phyloP scores from a whole-genome alignment of 2,329 filamentous ascomycete species.

The Xylaria digitata region DNA sequence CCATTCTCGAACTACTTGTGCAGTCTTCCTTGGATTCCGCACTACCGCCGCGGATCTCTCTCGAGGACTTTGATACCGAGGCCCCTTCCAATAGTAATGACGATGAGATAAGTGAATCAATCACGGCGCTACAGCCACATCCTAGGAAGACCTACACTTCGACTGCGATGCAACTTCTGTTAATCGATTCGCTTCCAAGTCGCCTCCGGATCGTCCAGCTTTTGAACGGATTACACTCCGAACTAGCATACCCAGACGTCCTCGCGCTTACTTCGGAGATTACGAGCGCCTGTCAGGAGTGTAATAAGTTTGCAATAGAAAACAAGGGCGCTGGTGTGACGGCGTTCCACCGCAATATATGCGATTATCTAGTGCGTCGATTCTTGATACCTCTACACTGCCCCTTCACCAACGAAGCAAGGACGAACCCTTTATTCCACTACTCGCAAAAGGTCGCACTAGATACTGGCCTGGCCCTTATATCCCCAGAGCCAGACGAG shows the following conservation, averaged over 20 bases:
- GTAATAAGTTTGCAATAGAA: conserved; percentile 39
- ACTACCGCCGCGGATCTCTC: conserved; percentile 54
- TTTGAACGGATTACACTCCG: conserved; percentile 51
- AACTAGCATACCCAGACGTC: conserved; percentile 51
- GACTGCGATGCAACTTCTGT: conserved; percentile 52
- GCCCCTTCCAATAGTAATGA: conserved; percentile 54
- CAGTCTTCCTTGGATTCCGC: conserved; percentile 55
- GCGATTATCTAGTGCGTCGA: conserved; percentile 64
- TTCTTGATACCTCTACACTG: conserved; percentile 67
- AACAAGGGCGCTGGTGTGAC: conserved; percentile 43
- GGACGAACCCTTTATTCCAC: conserved; percentile 59
- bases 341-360: conserved; percentile 59
- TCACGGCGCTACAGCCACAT: conserved; percentile 39
- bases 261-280: conserved; percentile 52
- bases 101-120: conserved; percentile 46
- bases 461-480: conserved; percentile 55
- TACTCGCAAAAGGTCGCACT: conserved; percentile 62
- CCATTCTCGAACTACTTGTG: conserved; percentile 55
- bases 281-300: conserved; percentile 43
- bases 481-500: conserved; percentile 52
- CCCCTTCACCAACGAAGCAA: conserved; percentile 58
- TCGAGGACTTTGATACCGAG: conserved; percentile 56
- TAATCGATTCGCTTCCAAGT: conserved; percentile 52
- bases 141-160: conserved; percentile 48
- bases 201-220: conserved; percentile 52